phyloP scores from a whole-genome alignment of 805 yeast genomes.

The Candida dajiaensis region DNA sequence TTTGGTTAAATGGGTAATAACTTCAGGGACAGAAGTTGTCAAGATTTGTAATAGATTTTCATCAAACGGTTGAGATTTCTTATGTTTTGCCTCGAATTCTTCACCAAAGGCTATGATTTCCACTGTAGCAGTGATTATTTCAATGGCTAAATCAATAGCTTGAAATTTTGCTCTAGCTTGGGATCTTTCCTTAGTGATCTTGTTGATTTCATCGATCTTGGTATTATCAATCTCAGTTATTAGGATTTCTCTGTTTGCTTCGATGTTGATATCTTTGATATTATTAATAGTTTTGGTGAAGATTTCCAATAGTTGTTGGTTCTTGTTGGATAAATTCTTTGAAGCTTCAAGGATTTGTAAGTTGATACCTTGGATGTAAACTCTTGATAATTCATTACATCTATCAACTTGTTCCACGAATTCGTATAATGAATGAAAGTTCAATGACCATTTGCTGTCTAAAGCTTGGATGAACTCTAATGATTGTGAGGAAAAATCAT shows the following conservation, averaged over 20 bases:
- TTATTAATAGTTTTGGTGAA: constrained; percentile 21
- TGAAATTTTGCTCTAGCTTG: constrained; percentile 49
- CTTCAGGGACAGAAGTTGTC: constrained; percentile 24
- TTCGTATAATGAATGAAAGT: constrained; percentile 9
- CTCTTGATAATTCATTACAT: constrained; percentile 28
- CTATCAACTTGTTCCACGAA: constrained; percentile 8
- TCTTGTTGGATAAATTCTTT: constrained; percentile 9
- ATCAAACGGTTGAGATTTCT: constrained; percentile 5
- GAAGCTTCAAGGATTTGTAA: constrained; percentile 31
- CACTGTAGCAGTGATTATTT: constrained; percentile 67
- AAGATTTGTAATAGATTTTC: constrained; percentile 15
- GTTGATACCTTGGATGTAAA: constrained; percentile 32
- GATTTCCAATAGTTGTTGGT: constrained; percentile 20
- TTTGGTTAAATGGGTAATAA: constrained; percentile 35
- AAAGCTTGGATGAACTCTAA: constrained; percentile 37
- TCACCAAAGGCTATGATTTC: constrained; percentile 42
- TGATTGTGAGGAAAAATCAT: constrained; percentile 57
- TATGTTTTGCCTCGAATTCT: constrained; percentile 6
- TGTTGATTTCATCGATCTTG: constrained; percentile 22
- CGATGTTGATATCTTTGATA: constrained; percentile 28
- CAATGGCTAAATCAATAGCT: constrained; percentile 65
- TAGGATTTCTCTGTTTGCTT: constrained; percentile 25
- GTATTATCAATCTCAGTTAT: constrained; percentile 30
- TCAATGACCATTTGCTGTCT: constrained; percentile 13
- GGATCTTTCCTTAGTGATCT: constrained; percentile 34